A percentile compares a stretch with the other conserved stretches of the same genome.
Evolutionary conservation across 2,329 filamentous ascomycete genomes (phyloP).

Genomic region (Stemphylium beticola): DNA sequence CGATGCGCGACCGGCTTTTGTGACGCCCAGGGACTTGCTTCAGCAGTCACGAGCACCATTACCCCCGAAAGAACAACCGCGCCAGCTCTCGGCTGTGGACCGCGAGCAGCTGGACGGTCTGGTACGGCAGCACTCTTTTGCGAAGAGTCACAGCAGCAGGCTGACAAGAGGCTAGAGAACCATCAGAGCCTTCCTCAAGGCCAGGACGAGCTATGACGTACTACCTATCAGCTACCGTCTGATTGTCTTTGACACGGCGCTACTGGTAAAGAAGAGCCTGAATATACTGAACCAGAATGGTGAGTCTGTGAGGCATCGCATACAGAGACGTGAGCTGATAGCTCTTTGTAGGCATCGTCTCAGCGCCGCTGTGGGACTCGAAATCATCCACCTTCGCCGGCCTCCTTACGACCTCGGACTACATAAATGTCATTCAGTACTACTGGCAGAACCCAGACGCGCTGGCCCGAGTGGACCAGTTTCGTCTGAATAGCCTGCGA

Average conservation of each 20-base stretch:
- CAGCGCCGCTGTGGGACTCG: constrained; percentile 95
- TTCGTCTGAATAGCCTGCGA: constrained; percentile 87
- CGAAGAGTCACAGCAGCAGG: not conserved
- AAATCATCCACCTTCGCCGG: constrained; percentile 91
- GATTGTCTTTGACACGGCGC: constrained; percentile 91
- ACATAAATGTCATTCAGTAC: constrained; percentile 98
- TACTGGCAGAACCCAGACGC: constrained; percentile 97
- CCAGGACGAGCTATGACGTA: constrained; percentile 97
- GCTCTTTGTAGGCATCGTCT: constrained; percentile 79
- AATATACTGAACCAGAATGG: constrained; percentile 96
- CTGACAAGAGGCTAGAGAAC: constrained; percentile 62
- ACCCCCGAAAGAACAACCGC: constrained; percentile 38
- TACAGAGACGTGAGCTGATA: constrained; percentile 17
- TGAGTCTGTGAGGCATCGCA: constrained; percentile 48
- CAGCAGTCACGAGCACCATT: constrained; percentile 20
- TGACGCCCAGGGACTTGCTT: constrained; percentile 29
- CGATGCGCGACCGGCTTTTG: constrained; percentile 29
- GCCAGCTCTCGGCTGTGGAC: constrained; percentile 66
- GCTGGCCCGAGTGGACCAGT: constrained; percentile 88
- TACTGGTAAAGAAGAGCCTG: constrained; percentile 96
- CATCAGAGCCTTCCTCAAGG: constrained; percentile 94
- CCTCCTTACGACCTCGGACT: constrained; percentile 92
- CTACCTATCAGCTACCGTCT: constrained; percentile 94
- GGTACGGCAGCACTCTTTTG: constrained; percentile 58
- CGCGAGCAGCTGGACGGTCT: constrained; percentile 79